Evolutionary conservation across 192 early-diverging fungal genomes (phyloP), one percentile per base, ranked within the genome.

Genomic region (Rhizophagus prolifer): DNA sequence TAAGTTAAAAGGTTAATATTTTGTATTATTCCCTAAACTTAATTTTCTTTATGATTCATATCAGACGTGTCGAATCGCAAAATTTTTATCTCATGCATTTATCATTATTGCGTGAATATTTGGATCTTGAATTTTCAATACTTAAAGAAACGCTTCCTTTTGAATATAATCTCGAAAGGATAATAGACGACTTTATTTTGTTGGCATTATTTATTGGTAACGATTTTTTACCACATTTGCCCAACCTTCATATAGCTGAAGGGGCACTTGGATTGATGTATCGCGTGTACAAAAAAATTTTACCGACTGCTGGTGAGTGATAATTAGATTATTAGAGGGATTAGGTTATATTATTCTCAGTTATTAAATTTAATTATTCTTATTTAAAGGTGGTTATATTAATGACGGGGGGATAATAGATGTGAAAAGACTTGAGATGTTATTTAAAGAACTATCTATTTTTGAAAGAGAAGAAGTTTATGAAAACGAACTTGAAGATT

Each of bases 141-240:
- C 79, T 89, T 25, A 83, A 86, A 70, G 83, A 86, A 60, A 65
- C 63, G 12, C 62, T 93, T 58, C 79, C 85, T 0, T 95, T 91
- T 76, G 65, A 82, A 6, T 95, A 93, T 84, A 89, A 96, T 78
- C 84, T 97, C 21, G 98, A 99, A 81, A 91, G 95, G 28, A 92
- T 97, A 25, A 93, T 98, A 64, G 98, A 99, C 81, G 98, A 99
- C 78, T 99, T 95, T 81, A 91, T 98, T 3, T 87, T 99, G 30
- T 86, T 98, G 78, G 92, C 90, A 65, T 91, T 98, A 83, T 96
- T 99, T 83, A 92, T 99, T 31, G 97, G 97, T 67, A 99, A 99
- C 82, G 97, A 99, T 84, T 99, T 98, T 82, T 80, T 99, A 75
- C 97, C 97, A 59, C 94, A 94, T 82, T 80, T 99, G 50, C 96